These are phyloP conservation scores for Hyaloscypha finlandica DNA, from an alignment of 495 filamentous ascomycete species.

Conservation along the genomic window DNA sequence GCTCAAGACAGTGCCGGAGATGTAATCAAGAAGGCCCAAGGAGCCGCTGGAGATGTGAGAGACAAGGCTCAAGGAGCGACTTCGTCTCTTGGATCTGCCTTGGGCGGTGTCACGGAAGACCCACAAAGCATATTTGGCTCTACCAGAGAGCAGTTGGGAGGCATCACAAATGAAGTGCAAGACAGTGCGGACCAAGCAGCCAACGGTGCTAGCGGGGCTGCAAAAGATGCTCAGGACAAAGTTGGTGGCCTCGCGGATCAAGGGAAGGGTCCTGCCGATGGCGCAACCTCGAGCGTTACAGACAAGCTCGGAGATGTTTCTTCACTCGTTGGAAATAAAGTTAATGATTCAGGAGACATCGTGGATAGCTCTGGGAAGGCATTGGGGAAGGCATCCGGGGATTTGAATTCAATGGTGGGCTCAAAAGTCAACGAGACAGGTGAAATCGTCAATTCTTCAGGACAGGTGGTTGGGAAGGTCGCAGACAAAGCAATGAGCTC, in stretches of 20 bases:
- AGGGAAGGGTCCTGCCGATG: conserved; percentile 10
- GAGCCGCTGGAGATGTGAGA: not conserved
- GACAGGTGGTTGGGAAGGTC: conserved; percentile 7
- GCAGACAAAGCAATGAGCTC: conserved; percentile 4
- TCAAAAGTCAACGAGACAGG: conserved; percentile 35
- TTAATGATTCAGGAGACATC: conserved; percentile 33
- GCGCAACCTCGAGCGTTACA: not conserved
- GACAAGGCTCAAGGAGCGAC: conserved; percentile 8
- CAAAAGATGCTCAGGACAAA: not conserved
- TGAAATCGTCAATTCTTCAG: conserved; percentile 29
- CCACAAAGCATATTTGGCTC: conserved; percentile 3
- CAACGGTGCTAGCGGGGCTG: not conserved
- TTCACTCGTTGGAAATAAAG: conserved; percentile 10
- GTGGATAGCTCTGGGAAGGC: conserved; percentile 33
- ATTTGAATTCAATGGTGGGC: conserved; percentile 19
- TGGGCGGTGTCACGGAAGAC: not conserved
- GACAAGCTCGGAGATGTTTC: not conserved
- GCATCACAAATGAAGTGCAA: conserved; percentile 3
- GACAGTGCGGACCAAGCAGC: not conserved
- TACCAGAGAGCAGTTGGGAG: not conserved
- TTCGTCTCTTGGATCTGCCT: not conserved
- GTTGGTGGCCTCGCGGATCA: conserved; percentile 5
- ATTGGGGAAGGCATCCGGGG: conserved; percentile 33
- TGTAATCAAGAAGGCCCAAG: conserved; percentile 5
- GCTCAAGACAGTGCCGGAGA: not conserved